Conservation (phyloP, 345 rosid genomes). For the Eucalyptus regnans region DNA sequence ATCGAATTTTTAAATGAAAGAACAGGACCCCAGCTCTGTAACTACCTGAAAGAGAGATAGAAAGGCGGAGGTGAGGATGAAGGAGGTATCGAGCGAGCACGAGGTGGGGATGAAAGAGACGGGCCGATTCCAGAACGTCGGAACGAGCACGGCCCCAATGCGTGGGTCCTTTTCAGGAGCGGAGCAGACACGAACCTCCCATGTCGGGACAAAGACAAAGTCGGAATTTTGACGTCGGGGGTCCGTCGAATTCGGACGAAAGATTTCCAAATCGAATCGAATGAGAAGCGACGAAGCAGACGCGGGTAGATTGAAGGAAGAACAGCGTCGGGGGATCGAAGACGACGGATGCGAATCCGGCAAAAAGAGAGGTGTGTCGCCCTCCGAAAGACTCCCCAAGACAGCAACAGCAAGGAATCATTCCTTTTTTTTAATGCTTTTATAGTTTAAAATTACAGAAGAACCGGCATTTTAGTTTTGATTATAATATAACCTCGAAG, state of each 20-base stretch:
- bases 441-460: background rate
- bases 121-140: background rate
- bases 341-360: background rate
- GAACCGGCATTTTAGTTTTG: background rate
- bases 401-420: background rate
- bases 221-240: background rate
- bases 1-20: background rate
- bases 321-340: background rate
- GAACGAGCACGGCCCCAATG: background rate
- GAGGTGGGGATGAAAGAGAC: background rate
- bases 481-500: background rate
- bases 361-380: background rate
- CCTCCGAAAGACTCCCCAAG: background rate
- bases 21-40: background rate
- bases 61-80: background rate
- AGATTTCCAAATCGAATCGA: background rate
- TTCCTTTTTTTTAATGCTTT: background rate
- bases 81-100: background rate
- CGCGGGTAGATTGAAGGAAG: background rate
- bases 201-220: background rate
- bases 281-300: background rate
- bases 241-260: background rate
- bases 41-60: background rate
- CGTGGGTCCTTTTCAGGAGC: background rate
- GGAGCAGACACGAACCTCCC: background rate